Percentiles rank a stretch among this genome's conserved stretches.
Conservation (phyloP, 2,329 filamentous ascomycete species). For the Beauveria sp. region DNA sequence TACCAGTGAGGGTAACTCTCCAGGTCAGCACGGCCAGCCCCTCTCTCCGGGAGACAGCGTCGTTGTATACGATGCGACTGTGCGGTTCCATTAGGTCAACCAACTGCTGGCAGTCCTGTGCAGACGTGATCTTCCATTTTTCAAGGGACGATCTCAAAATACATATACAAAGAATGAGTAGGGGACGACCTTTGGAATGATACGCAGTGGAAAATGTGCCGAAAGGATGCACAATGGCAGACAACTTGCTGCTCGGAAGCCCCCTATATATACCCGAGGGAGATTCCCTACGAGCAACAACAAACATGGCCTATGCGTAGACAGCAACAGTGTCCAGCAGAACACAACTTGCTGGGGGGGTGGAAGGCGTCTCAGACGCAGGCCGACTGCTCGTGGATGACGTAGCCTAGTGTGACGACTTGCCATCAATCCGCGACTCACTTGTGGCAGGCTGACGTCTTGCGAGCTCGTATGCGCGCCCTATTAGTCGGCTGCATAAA, state of each 20-base stretch:
- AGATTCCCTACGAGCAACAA: neutral
- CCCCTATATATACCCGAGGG: neutral
- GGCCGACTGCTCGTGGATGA: neutral
- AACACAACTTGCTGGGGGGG: neutral
- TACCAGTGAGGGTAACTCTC: neutral
- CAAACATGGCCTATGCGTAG: neutral
- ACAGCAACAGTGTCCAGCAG: neutral
- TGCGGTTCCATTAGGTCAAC: slow-evolving; percentile 1
- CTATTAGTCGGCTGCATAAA: neutral
- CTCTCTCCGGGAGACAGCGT: neutral
- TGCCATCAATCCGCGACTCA: neutral
- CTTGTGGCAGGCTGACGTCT: neutral
- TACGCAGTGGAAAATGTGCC: neutral
- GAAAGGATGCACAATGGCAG: neutral
- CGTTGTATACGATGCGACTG: slow-evolving; percentile 3
- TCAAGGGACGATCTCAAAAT: neutral
- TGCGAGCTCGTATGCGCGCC: neutral
- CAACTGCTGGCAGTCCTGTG: too few relatives aligned
- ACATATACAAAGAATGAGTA: neutral
- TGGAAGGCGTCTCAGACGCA: neutral
- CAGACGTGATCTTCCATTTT: neutral
- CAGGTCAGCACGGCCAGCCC: neutral
- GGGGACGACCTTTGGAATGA: neutral
- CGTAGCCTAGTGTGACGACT: neutral
- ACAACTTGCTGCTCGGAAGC: neutral